Base-by-base conservation (phyloP, 1,284 basidiomycete species). In the Malassezia nana region DNA sequence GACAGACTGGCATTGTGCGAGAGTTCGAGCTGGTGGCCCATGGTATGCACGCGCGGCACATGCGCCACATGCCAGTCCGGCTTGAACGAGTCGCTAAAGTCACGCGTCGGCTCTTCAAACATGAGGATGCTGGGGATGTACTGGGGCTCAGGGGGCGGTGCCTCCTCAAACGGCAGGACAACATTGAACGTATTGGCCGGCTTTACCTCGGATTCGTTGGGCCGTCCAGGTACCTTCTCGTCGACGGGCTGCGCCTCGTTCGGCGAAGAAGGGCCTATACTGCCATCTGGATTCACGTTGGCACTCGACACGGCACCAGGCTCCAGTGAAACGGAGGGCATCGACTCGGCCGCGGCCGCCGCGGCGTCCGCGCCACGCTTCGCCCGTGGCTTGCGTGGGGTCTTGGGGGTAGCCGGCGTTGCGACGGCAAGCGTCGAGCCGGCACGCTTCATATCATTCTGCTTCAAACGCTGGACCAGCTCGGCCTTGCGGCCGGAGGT, bases 401-500 rank as follows among this genome's bases (percentile, higher is more conserved):
- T 31, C 38, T 18, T 20, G 25, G 39, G 55, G 16, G 9, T 32
- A 26, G 24, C 51, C 33, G 29, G 31, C 26, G 31, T 28, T 46
- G 50, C 51, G 54, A 54, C 29, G 18, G 63, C 63, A 10, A 62
- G 53, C n/a, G 66, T 65, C 47, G 65, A 63, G 52, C 65, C 65
- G 35, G 64, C 59, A 50, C 64, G 50, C 49, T 42, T 51, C 26
- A 59, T 53, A 46, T 69, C 66, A 45, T 55, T 61, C 39, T 66
- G 59, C 31, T 65, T 59, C 24, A 69, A 58, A 52, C 66, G 63
- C 51, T 62, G 58, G 51, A 69, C 57, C 30, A 69, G 61, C 33
- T 69, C 64, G 0, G 63, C 62, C 55, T 67, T 65, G 33, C 61
- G 61, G 38, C 67, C 67, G 12, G 58, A 43, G n/a, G 58, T 61